Base-by-base conservation (phyloP, 495 filamentous ascomycete species). In the Cetradonia linearis region DNA sequence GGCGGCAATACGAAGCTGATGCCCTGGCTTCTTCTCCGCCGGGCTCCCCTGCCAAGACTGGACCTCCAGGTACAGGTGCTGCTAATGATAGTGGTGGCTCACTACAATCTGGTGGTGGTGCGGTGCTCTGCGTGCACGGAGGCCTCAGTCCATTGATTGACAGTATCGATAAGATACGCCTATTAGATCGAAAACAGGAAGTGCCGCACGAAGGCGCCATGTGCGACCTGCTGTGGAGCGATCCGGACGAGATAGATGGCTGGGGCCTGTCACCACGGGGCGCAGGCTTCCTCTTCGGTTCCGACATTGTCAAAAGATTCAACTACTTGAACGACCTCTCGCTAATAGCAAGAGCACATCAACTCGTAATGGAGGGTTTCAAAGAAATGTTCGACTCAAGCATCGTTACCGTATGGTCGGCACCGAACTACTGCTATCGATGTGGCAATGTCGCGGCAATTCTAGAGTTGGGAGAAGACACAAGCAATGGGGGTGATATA, bases 281-380 rank as follows among this genome's bases (percentile, higher is more conserved):
- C 11, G 93, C 93, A 0, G 93, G 93, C 16, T 98, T 96, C 76
- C 79, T 98, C 30, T 98, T 98, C 64, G 93, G 93, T 60, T 87
- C 87, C 18, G 91, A 98, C 70, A 96, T 97, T 60, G 93, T 97
- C 61, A 95, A 92, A 68, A 80, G 83, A 59, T 98, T 98, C 76
- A 98, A 97, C 70, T 85, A 95, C 70, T 78, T 81, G 20, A 98
- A 98, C 70, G 89, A 95, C 69, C 78, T 98, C 10, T 88, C 84
- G 5, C 77, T 98, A 44, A 91, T 98, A 53, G 93, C 93, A 53
- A 83, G 93, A 58, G 93, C 93, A 20, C 93, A 98, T 69, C 93
- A 98, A 73, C 83, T 98, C 28, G 93, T 98, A 37, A 98, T 97
- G 93, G 93, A 98, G 71, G 93, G 93, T 10, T 97, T 95, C 73